Evolutionary conservation across 2,329 filamentous ascomycete genomes (phyloP), one percentile per base, ranked within the genome.

Genomic region (Stachybotrys elegans): DNA sequence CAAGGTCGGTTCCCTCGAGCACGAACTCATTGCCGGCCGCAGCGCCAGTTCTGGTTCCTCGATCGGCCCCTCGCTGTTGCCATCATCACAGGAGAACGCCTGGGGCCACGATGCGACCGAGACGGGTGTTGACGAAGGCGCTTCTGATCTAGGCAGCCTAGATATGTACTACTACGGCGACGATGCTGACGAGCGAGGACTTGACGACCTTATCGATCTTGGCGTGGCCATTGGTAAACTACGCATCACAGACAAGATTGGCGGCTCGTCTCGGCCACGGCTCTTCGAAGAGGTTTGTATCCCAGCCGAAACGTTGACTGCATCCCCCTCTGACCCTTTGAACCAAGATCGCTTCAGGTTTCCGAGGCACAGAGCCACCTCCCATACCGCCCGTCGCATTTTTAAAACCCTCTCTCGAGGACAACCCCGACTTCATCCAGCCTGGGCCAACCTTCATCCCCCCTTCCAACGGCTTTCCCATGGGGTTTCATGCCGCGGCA

Each of bases 161-260:
- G 85, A 88, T 63, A 75, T 82, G 46, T n/a, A n/a, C n/a, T 79
- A 79, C 3, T 88, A 88, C 57, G 83, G 84, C 47, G 81, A 83
- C 47, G 81, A 75, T 43, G 63, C 63, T n/a, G 75, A 81, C 35
- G 61, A 60, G 14, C n/a, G n/a, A n/a, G 31, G 31, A 13, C 35
- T 31, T 16, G 71, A 84, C 57, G 83, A 87, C 47, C 65, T 88
- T 37, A 76, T 86, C 51, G 86, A 90, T 61, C 67, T 90, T 21
- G 86, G 86, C 2, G 78, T 89, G 46, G 76, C 77, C 50, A 72
- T 90, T 48, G 86, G 86, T 2, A 84, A 79, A 59, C 78, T 89
- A 74, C 78, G 78, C 46, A 80, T 90, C 47, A 88, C 83, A 3
- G 86, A 90, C 56, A 74, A 85, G 29, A 79, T 90, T 50, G 86